Base-by-base conservation (phyloP, 495 filamentous ascomycete genomes). In the Penicillium goetzii region DNA sequence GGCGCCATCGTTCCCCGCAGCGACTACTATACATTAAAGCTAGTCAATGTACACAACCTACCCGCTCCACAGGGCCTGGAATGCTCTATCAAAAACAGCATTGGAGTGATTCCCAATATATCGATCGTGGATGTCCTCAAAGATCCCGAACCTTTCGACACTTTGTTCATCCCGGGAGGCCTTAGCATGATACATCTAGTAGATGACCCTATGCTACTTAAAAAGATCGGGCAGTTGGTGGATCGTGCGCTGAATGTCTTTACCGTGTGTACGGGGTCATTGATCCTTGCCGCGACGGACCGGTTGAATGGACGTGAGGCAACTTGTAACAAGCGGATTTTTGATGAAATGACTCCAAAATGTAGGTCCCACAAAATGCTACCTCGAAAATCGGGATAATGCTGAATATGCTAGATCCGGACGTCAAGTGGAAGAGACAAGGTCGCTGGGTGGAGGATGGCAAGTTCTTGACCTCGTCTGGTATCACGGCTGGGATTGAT, bases 1-100 rank as follows among this genome's bases (percentile, higher is more conserved):
- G 56, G 56, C 8, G 40, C 40, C 40, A 58, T 58, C 12, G 41
- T 58, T 7, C 40, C 56, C 36, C 38, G 56, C 0, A 58, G 56
- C 17, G 56, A 58, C 40, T 58, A 58, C 40, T 58, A 58, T 23
- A 47, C 56, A 8, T 7, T 58, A n/a, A 7, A 58, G 21, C 40
- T 58, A 6, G 56, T 58, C 56, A 53, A 33, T 53, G 26, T 53
- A 5, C 50, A 53, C 50, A 53, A 32, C 3, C 4, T 53, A 1
- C 8, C 26, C 9, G 14, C 50, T 8, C 50, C 50, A 12, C 25
- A 33, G 1, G 50, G 50, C 6, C 50, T 53, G 6, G 50, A 53
- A 33, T 12, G 26, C 15, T 32, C 50, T 3, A 53, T 53, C 50
- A 53, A 53, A 23, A 53, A 53, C 9, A 12, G 50, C 7, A 33